Evolutionary conservation across 2,329 filamentous ascomycete species (phyloP), one percentile per base, ranked within the genome.

Genomic region (Fusarium albidum): DNA sequence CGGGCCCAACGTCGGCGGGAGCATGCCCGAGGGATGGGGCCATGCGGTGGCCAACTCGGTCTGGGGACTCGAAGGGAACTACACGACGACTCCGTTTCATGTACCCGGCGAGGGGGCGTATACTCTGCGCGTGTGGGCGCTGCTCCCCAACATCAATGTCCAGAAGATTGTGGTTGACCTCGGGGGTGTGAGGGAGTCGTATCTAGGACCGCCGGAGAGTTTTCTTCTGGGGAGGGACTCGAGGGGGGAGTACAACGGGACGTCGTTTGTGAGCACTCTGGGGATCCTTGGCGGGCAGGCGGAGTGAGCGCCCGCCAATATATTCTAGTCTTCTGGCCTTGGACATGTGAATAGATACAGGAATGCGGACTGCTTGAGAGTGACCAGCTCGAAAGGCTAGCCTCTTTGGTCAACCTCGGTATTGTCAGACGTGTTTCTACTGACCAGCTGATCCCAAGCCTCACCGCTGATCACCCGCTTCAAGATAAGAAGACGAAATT

Each of bases 111-210:
- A 73, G 56, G 79, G 80, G 6, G 73, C 74, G 2, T 80, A 84
- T 52, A 82, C 73, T 18, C 67, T 84, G 38, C 73, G 78, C 3
- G 64, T 85, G 32, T 82, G 80, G 80, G 74, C 77, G 8, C 68
- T 84, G 18, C 72, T 82, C 64, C 79, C 81, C 0, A 80, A 80
- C 25, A 72, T 85, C 1, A 64, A 83, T 6, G 73, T 85, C 32
- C 81, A 85, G 67, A 85, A 84, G 74, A 70, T 85, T 31, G 73
- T 86, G 1, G 59, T 86, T 8, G 75, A 86, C 59, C 61, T 85
- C 18, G 83, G 83, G 2, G 83, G 82, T 6, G 76, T 84, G 3
- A 69, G 81, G 47, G 69, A 75, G 13, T 83, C 79, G 41, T 85
- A 83, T 59, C 69, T 86, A 3, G 83, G 83, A 0, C 82, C 83